Evolutionary conservation across 306 rosid genomes (phyloP).

Genomic region (Astragalus membranaceus): DNA sequence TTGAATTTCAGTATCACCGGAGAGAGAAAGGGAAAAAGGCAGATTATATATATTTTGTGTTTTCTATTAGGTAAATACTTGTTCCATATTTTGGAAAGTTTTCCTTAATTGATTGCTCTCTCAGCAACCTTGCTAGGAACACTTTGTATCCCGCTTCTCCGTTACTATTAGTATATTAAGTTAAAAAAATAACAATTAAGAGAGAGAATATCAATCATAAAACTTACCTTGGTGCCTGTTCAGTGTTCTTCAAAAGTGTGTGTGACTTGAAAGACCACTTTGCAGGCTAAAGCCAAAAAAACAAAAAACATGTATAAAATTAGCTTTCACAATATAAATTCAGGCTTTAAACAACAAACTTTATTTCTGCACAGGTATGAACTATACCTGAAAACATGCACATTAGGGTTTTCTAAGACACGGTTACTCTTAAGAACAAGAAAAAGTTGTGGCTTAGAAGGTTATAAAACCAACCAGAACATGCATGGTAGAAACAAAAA

Average conservation of each 20-base stretch:
- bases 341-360: background rate
- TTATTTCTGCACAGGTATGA: constrained; percentile 1
- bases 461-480: constrained; percentile 20
- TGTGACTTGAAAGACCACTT: constrained; percentile 88
- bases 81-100: background rate
- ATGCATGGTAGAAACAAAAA: background rate
- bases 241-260: constrained; percentile 84
- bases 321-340: constrained; percentile 9
- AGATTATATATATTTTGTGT: background rate
- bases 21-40: background rate
- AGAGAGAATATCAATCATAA: constrained; percentile 7
- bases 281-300: constrained; percentile 56
- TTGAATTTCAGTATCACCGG: background rate
- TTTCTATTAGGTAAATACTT: background rate
- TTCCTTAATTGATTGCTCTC: background rate
- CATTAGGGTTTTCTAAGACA: background rate
- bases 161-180: background rate
- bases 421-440: background rate
- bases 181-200: background rate
- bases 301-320: background rate
- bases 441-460: background rate
- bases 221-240: constrained; percentile 82
- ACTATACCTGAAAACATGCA: background rate
- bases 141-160: background rate
- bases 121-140: background rate